phyloP scores from a whole-genome alignment of 2,329 filamentous ascomycete species.

The Fusarium protoensiforme region DNA sequence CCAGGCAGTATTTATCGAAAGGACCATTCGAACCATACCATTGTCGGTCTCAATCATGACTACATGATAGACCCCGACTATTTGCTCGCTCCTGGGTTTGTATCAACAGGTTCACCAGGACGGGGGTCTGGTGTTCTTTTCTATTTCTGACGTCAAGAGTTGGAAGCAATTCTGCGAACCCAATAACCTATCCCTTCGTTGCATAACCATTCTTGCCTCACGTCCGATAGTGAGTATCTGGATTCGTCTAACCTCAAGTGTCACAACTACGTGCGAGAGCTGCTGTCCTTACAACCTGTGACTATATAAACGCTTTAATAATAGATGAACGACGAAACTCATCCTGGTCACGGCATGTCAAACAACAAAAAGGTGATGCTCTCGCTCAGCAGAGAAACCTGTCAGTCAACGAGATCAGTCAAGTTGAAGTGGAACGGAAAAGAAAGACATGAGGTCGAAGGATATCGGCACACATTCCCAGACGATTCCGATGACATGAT shows the following conservation, averaged over 20 bases:
- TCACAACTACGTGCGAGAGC: not conserved
- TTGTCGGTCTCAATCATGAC: not conserved
- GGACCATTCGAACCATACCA: accelerated
- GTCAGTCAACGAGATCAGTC: not conserved
- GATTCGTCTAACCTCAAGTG: not conserved
- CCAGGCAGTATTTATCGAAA: not conserved
- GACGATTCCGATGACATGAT: accelerated
- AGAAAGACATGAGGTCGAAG: not conserved
- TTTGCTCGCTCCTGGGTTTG: not conserved
- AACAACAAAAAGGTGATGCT: not conserved
- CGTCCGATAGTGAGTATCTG: not conserved
- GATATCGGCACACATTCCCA: not conserved
- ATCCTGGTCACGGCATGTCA: no score
- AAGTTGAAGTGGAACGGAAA: not conserved
- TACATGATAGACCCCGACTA: not conserved
- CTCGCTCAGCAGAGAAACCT: not conserved
- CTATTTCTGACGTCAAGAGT: not conserved
- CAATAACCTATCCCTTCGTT: not conserved
- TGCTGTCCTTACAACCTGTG: not conserved
- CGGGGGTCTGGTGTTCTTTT: not conserved
- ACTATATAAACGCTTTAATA: no score
- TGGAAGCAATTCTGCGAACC: not conserved
- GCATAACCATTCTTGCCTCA: not conserved
- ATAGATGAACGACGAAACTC: accelerated
- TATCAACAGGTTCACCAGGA: not conserved